phyloP scores from a whole-genome alignment of 805 yeast species.

The Kazachstania martiniae region DNA sequence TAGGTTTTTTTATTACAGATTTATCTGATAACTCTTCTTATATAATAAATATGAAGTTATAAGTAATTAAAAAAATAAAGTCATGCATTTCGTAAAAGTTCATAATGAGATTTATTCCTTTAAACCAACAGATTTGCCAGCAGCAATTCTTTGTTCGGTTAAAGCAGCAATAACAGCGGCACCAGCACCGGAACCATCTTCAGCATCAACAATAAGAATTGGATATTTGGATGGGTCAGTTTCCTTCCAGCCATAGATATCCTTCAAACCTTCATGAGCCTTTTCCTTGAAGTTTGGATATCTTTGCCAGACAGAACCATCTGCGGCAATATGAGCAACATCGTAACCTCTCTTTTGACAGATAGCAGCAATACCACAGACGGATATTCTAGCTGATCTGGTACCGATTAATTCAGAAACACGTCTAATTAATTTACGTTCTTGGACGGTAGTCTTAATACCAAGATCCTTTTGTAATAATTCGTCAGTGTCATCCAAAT shows the following conservation, averaged over 20 bases:
- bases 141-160: constrained; percentile 63
- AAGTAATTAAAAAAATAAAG: too few species aligned
- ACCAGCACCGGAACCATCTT: constrained; percentile 97
- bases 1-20: too few species aligned
- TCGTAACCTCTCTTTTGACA: constrained; percentile 71
- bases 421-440: constrained; percentile 71
- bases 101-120: too few species aligned
- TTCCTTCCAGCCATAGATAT: constrained; percentile 70
- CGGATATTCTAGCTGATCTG: constrained; percentile 82
- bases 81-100: too few species aligned
- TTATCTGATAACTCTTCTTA: too few species aligned
- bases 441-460: constrained; percentile 60
- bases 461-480: constrained; percentile 49
- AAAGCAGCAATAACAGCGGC: constrained; percentile 97
- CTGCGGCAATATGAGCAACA: constrained; percentile 86
- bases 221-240: constrained; percentile 48
- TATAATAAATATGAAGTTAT: too few species aligned
- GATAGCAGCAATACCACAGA: constrained; percentile 91
- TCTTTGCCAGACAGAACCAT: constrained; percentile 87
- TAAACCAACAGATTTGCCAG: constrained; percentile 56
- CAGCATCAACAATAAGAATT: constrained; percentile 77
- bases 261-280: constrained; percentile 78
- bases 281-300: constrained; percentile 86
- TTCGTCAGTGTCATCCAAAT: constrained; percentile 59
- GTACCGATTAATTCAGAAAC: constrained; percentile 80